These are phyloP conservation scores for Huntiella abstrusa DNA, from an alignment of 2,329 filamentous ascomycete genomes.

Conservation along the genomic window DNA sequence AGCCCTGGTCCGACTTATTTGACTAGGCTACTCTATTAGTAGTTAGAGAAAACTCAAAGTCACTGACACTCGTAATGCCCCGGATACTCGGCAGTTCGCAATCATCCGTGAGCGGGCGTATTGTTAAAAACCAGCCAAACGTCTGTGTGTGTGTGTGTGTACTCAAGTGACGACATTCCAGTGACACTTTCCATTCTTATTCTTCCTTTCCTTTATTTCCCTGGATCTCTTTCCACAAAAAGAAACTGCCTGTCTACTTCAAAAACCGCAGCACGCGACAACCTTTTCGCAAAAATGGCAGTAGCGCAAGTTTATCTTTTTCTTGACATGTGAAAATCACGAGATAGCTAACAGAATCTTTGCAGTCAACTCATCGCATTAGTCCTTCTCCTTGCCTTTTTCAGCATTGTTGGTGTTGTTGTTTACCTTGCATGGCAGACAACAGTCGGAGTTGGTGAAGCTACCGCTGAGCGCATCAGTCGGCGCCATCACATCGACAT, in stretches of 20 bases:
- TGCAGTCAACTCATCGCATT: constrained; percentile 47
- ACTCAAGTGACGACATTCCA: too few species aligned
- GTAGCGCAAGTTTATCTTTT: not conserved
- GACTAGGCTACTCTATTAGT: too few species aligned
- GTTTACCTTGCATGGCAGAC: constrained; percentile 56
- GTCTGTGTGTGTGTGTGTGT: too few species aligned
- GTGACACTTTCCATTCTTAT: not conserved
- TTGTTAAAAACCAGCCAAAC: too few species aligned
- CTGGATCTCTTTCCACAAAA: not conserved
- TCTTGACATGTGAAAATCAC: too few species aligned
- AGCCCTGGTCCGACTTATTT: too few species aligned
- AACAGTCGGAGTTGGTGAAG: constrained; percentile 43
- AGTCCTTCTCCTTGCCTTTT: constrained; percentile 39
- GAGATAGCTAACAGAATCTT: not conserved
- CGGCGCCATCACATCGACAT: constrained; percentile 52
- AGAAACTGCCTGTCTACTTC: not conserved
- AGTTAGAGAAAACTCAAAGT: too few species aligned
- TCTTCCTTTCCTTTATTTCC: not conserved
- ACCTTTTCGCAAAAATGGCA: not conserved
- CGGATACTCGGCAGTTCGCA: too few species aligned
- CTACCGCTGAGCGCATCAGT: constrained; percentile 51
- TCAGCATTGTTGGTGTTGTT: constrained; percentile 42
- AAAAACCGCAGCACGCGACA: not conserved
- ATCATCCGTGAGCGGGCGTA: too few species aligned
- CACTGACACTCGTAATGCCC: too few species aligned